Evolutionary conservation across 164 flowering plant species (phyloP).

Genomic region (Tetracentron sinense): DNA sequence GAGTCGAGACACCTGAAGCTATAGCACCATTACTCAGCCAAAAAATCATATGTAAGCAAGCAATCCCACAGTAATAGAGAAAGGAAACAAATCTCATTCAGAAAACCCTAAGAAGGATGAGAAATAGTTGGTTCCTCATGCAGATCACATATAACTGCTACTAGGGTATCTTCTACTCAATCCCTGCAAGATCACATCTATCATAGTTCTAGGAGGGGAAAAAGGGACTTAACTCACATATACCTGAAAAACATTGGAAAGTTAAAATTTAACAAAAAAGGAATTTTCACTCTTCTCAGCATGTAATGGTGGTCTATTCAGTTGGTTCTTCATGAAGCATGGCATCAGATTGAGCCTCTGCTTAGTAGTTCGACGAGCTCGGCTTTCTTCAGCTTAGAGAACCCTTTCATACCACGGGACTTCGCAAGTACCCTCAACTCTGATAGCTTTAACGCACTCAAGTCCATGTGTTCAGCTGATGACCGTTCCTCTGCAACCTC

Average conservation of each 20-base stretch:
- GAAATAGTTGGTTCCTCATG: no score
- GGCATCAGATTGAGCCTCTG: slow-evolving; percentile 26
- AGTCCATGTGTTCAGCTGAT: slow-evolving; percentile 24
- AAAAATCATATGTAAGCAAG: no score
- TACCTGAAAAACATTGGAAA: not conserved
- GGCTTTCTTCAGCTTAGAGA: slow-evolving; percentile 76
- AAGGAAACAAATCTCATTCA: no score
- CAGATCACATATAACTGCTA: no score
- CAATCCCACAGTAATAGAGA: no score
- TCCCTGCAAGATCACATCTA: no score
- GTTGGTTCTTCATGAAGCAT: not conserved
- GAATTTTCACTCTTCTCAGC: not conserved
- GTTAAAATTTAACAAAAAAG: not conserved
- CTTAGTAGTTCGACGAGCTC: slow-evolving; percentile 63
- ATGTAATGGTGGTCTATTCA: not conserved
- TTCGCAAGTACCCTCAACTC: slow-evolving; percentile 78
- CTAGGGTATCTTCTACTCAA: no score
- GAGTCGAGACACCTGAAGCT: no score
- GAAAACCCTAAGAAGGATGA: no score
- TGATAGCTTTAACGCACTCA: slow-evolving; percentile 57
- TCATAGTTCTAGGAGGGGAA: no score
- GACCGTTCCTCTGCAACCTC: slow-evolving; percentile 26
- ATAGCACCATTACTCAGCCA: no score
- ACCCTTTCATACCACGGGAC: slow-evolving; percentile 83
- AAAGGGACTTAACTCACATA: not conserved